A percentile compares a stretch with the other conserved stretches of the same genome.
Evolutionary conservation across 192 early-diverging fungal species (phyloP).

Genomic region (Rhizoclosmatium sp.): DNA sequence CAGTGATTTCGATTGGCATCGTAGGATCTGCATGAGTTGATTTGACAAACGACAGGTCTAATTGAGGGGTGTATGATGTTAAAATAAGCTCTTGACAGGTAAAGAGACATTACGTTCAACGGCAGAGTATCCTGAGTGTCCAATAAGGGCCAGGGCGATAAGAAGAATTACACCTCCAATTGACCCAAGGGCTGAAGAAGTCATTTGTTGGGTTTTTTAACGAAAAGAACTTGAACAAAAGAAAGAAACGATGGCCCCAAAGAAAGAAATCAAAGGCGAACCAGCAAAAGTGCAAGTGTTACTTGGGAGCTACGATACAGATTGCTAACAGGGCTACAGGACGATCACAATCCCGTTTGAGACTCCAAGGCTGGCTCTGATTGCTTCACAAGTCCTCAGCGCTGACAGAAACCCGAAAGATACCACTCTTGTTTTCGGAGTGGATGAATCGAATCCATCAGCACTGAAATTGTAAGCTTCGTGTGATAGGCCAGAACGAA

Average conservation of each 20-base stretch:
- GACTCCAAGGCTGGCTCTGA: not conserved
- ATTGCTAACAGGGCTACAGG: not conserved
- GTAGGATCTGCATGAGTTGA: slow-evolving; percentile 1
- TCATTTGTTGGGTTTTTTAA: no score
- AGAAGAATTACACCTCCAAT: slow-evolving; percentile 15
- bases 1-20: slow-evolving; percentile 12
- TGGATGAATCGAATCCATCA: not conserved
- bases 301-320: no score
- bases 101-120: slow-evolving; percentile 13
- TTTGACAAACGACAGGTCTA: slow-evolving; percentile 17
- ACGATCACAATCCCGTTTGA: slow-evolving; percentile 15
- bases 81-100: not conserved
- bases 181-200: not conserved
- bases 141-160: not conserved
- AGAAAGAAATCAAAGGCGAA: no score
- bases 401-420: slow-evolving; percentile 20
- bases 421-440: slow-evolving; percentile 5
- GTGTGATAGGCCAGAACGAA: not conserved
- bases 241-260: no score
- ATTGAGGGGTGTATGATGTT: not conserved
- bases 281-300: no score
- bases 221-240: no score
- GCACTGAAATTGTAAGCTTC: slow-evolving; percentile 1
- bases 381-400: slow-evolving; percentile 4
- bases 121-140: slow-evolving; percentile 19